Conservation (phyloP, 106 monocot genomes). For the Apostasia shenzhenica region DNA sequence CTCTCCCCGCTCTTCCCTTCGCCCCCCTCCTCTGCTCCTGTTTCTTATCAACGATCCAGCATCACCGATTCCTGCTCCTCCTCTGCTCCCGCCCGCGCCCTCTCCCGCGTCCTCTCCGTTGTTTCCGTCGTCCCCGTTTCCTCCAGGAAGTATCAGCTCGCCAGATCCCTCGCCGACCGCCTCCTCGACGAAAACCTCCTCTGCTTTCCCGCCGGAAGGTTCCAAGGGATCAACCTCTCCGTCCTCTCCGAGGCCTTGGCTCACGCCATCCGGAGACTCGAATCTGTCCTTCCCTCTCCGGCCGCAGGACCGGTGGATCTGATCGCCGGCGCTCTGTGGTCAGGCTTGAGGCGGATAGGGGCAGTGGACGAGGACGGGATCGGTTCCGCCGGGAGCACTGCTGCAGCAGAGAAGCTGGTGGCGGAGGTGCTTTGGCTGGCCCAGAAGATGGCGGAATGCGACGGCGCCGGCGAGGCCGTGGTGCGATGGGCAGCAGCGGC, state of each 20-base stretch:
- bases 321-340: slow-evolving; percentile 1
- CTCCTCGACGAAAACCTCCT: slow-evolving; percentile 51
- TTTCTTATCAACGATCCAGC: neutral
- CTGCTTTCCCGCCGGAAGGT: neutral
- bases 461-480: slow-evolving; percentile 47
- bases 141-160: slow-evolving; percentile 57
- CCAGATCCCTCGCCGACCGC: slow-evolving; percentile 59
- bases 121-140: slow-evolving; percentile 42
- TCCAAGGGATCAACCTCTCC: slow-evolving; percentile 22
- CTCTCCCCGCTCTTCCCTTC: neutral
- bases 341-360: slow-evolving; percentile 15
- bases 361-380: slow-evolving; percentile 8
- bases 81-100: slow-evolving; percentile 30
- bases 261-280: slow-evolving; percentile 28
- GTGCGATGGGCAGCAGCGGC: slow-evolving; percentile 36
- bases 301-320: slow-evolving; percentile 12
- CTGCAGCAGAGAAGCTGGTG: slow-evolving; percentile 58
- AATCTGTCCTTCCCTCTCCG: slow-evolving; percentile 1
- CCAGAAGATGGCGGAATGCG: slow-evolving; percentile 61
- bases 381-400: neutral
- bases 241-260: slow-evolving; percentile 33
- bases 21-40: neutral
- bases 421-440: slow-evolving; percentile 74
- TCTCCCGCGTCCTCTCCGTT: slow-evolving; percentile 43
- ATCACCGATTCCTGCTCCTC: slow-evolving; percentile 12